Base-by-base conservation (phyloP, 192 early-diverging fungal genomes). In the Umbelopsis ramanniana region DNA sequence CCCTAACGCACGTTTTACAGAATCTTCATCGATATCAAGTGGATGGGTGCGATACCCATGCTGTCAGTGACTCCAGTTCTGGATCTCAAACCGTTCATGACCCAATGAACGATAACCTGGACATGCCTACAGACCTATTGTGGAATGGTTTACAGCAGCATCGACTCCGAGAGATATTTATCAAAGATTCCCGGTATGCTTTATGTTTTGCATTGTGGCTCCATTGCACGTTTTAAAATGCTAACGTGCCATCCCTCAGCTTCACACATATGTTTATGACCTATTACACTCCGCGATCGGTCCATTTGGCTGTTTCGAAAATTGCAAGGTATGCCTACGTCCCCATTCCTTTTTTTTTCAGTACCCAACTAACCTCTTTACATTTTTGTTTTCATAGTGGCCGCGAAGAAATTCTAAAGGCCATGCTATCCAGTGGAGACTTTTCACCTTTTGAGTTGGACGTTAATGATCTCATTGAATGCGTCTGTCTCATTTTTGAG, bases 361-460 rank as follows among this genome's bases (percentile, higher is more conserved):
- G 14, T 63, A 3, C 29, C 14, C 1, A 50, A 21, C 4, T 50
- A n/a, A 17, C 17, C 1, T 15, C 17, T 22, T 53, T 15, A 47
- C 26, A 15, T 21, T 35, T 72, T 6, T 14, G 60, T 70, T 24
- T 53, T 53, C 14, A 54, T 67, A 54, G 82, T 75, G 77, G 81
- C 45, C 68, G 79, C 23, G 73, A 73, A 1, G 81, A 77, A 40
- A 19, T 69, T 46, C 84, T 93, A n/a, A 89, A 87, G 38, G 70
- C 48, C 22, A 80, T 79, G 70, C 72, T 93, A 2, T 77, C 84
- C 19, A 87, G 86, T 38, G 92, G 92, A 91, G 87, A 89, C 33
- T 91, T 91, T 76, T 82, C 81, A 74, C 90, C 92, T n/a, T 88
- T 89, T 76, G 87, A 88, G 57, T 77, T 90, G 26, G 73, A 76